Percentiles rank a stretch among this genome's conserved stretches.
Evolutionary conservation across 2,329 filamentous ascomycete species (phyloP).

Genomic region (Fusarium incarnatum): DNA sequence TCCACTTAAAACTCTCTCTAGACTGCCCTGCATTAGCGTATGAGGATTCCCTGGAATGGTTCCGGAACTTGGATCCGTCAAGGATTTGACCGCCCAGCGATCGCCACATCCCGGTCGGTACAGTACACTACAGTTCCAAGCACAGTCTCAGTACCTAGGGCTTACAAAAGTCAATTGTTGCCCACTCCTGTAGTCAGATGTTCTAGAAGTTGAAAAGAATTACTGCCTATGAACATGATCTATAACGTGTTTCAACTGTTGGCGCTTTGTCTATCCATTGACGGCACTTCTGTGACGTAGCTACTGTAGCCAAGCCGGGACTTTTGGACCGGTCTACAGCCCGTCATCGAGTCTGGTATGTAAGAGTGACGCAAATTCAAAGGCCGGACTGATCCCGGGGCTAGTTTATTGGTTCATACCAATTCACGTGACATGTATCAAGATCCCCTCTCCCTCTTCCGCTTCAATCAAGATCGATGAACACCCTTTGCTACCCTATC

Average conservation of each 20-base stretch:
- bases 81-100: not conserved
- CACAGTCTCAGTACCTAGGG: not conserved
- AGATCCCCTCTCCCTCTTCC: too few species aligned
- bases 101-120: conserved; percentile 13
- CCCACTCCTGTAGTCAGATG: too few species aligned
- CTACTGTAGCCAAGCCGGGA: not conserved
- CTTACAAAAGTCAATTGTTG: too few species aligned
- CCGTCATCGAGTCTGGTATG: not conserved
- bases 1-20: conserved; percentile 10
- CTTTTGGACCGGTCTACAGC: not conserved
- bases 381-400: not conserved
- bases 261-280: not conserved
- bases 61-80: not conserved
- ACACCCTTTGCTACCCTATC: not conserved
- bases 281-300: not conserved
- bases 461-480: too few species aligned
- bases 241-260: too few species aligned
- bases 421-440: not conserved
- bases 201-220: not conserved
- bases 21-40: conserved; percentile 22
- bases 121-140: not conserved
- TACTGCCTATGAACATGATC: too few species aligned
- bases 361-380: not conserved
- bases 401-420: not conserved
- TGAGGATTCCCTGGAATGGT: not conserved